Conservation (phyloP, 352 stramenopile genomes). For the Thraustochytrium striatum region DNA sequence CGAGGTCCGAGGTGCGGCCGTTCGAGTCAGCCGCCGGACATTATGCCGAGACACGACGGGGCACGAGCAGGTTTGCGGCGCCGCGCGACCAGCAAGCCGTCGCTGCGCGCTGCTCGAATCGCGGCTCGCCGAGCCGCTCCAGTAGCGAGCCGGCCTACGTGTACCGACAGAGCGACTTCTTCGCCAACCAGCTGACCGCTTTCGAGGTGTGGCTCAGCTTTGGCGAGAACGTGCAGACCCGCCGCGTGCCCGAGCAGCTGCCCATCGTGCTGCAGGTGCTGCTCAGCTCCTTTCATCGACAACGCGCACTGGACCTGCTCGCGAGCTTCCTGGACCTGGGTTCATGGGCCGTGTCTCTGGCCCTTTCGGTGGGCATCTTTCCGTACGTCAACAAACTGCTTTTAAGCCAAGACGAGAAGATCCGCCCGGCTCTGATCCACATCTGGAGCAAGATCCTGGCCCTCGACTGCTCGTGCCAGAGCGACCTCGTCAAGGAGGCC, state of each 20-base stretch:
- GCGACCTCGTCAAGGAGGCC: constrained; percentile 91
- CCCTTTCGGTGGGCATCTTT: constrained; percentile 93
- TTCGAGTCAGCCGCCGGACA: too few species aligned
- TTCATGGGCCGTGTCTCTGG: constrained; percentile 77
- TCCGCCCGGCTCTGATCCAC: constrained; percentile 86
- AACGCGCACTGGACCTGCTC: constrained; percentile 87
- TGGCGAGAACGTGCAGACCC: constrained; percentile 64
- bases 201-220: constrained; percentile 98
- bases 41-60: too few species aligned
- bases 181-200: constrained; percentile 94
- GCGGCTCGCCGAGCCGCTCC: too few species aligned
- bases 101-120: too few species aligned
- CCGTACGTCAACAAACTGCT: constrained; percentile 97
- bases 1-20: too few species aligned
- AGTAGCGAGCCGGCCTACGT: too few species aligned
- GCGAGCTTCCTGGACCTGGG: constrained; percentile 58
- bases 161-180: constrained; percentile 87
- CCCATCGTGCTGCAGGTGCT: constrained; percentile 86
- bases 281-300: constrained; percentile 86
- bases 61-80: too few species aligned
- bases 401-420: constrained; percentile 86
- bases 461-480: constrained; percentile 89
- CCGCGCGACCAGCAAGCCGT: too few species aligned
- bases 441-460: constrained; percentile 91
- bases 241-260: constrained; percentile 83